phyloP scores from a whole-genome alignment of 2,329 filamentous ascomycete genomes.

The Scedosporium aurantiacum region DNA sequence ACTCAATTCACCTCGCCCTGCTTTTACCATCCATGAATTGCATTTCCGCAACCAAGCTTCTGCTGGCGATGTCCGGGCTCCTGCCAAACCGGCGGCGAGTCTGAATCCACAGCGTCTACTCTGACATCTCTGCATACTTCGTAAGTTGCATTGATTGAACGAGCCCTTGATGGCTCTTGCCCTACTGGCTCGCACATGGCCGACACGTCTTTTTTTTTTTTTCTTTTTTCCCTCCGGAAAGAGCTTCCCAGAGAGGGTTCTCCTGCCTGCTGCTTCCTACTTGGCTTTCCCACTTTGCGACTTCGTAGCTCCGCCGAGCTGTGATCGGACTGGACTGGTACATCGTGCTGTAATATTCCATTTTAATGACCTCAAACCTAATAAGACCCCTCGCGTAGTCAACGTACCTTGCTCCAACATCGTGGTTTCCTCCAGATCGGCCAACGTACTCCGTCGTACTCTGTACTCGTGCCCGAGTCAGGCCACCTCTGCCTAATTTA shows the following conservation, averaged over 20 bases:
- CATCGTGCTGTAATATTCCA: too few relatives aligned
- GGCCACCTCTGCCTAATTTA: neutral
- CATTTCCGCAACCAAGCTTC: neutral
- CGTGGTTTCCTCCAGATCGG: neutral
- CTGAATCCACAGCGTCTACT: neutral
- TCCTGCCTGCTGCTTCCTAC: neutral
- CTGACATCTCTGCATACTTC: neutral
- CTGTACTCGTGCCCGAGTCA: constrained; percentile 2
- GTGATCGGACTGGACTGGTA: too few relatives aligned
- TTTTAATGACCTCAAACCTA: neutral
- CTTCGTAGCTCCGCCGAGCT: too few relatives aligned
- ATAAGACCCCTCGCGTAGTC: neutral
- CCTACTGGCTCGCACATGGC: neutral
- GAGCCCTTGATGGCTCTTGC: neutral
- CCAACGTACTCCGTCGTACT: neutral
- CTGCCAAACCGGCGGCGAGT: neutral
- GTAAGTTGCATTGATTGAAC: neutral
- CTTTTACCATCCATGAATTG: neutral
- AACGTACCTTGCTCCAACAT: neutral
- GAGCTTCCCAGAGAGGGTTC: neutral
- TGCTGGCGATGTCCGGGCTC: neutral
- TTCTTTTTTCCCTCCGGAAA: neutral
- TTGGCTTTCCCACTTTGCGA: too few relatives aligned
- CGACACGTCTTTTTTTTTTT: neutral
- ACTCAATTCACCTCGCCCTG: neutral